Percentiles rank a stretch among this genome's conserved stretches.
These are phyloP conservation scores for Arabidopsis lyrata DNA, from an alignment of 441 rosid species.

Conservation along the genomic window DNA sequence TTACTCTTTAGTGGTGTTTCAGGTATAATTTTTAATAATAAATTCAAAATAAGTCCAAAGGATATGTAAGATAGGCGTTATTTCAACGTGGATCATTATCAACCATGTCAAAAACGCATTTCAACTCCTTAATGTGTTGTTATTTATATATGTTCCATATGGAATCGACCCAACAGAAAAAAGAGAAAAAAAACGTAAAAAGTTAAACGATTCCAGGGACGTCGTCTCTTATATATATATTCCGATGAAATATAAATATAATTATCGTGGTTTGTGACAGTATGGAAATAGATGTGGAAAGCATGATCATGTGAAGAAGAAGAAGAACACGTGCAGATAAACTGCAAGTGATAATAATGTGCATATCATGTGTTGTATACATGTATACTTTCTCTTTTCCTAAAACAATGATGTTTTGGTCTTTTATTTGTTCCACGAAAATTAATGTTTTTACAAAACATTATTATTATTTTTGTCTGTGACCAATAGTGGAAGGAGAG, in stretches of 20 bases:
- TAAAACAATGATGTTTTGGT: no score
- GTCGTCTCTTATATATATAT: background rate
- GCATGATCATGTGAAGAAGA: constrained; percentile 20
- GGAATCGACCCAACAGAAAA: constrained; percentile 11
- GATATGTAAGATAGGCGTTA: constrained; percentile 32
- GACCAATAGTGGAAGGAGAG: no score
- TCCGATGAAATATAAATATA: constrained; percentile 16
- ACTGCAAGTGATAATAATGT: constrained; percentile 4
- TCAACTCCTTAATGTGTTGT: constrained; percentile 33
- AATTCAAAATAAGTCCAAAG: constrained; percentile 3
- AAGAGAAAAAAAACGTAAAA: constrained; percentile 6
- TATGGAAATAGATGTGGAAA: constrained; percentile 20
- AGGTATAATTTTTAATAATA: background rate
- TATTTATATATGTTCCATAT: constrained; percentile 24
- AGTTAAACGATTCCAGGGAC: constrained; percentile 15
- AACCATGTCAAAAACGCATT: constrained; percentile 40
- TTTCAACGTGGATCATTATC: constrained; percentile 41
- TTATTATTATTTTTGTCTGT: no score
- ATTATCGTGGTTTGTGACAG: background rate
- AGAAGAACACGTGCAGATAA: constrained; percentile 17
- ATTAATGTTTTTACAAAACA: no score
- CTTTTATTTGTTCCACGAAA: no score
- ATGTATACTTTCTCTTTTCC: no score
- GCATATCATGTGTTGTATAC: constrained; percentile 26
- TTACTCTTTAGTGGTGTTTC: background rate